Evolutionary conservation across 1,284 basidiomycete genomes (phyloP).

Genomic region (Ganoderma meredithae): DNA sequence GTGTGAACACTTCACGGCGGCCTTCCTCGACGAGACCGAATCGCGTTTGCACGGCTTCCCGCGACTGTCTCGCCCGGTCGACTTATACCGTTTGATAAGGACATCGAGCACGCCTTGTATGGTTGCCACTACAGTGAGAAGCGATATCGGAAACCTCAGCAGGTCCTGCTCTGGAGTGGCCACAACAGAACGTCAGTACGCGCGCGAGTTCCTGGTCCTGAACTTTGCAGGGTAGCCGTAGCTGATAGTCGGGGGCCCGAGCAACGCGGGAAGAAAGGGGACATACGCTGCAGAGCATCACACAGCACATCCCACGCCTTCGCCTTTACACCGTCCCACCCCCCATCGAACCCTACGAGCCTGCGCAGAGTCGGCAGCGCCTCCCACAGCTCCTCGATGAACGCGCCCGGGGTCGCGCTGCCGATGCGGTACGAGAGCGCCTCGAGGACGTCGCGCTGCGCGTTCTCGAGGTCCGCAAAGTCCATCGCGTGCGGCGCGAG

Average conservation of each 20-base stretch:
- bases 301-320: conserved; percentile 60
- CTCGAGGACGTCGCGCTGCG: conserved; percentile 63
- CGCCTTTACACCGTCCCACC: conserved; percentile 54
- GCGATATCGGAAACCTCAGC: conserved; percentile 56
- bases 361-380: conserved; percentile 57
- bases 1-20: conserved; percentile 44
- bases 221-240: neutral
- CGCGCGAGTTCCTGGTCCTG: neutral
- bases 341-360: conserved; percentile 46
- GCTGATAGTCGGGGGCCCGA: neutral
- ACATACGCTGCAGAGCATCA: conserved; percentile 52
- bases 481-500: conserved; percentile 54
- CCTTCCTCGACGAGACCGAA: conserved; percentile 33
- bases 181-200: neutral
- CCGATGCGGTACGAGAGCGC: conserved; percentile 58
- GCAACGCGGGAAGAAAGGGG: neutral
- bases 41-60: conserved; percentile 29
- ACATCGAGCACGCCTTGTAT: conserved; percentile 50
- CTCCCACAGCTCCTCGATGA: conserved; percentile 64
- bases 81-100: conserved; percentile 46
- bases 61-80: conserved; percentile 36
- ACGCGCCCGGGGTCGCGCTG: conserved; percentile 58
- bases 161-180: conserved; percentile 53
- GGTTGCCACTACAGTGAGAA: conserved; percentile 58
- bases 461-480: conserved; percentile 60